phyloP scores from a whole-genome alignment of 2,329 filamentous ascomycete genomes.

The Dactylellina sp. region DNA sequence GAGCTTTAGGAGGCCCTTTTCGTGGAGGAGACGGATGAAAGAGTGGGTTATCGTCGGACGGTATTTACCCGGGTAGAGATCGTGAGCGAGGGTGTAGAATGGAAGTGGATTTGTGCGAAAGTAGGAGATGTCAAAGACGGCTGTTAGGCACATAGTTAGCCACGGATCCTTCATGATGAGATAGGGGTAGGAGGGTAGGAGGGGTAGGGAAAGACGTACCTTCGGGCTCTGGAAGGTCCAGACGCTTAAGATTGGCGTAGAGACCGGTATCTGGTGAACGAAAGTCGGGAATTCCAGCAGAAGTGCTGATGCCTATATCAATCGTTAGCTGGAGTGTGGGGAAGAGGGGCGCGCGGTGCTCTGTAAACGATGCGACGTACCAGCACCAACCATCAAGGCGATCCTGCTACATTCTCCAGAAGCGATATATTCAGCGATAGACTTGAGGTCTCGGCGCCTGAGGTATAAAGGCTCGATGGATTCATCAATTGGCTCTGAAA shows the following conservation, averaged over 20 bases:
- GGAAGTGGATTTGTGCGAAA: slow-evolving; percentile 86
- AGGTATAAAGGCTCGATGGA: slow-evolving; percentile 74
- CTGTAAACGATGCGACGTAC: slow-evolving; percentile 17
- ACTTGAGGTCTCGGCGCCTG: slow-evolving; percentile 75
- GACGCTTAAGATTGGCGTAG: slow-evolving; percentile 87
- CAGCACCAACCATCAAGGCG: slow-evolving; percentile 76
- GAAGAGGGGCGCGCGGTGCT: slow-evolving; percentile 12
- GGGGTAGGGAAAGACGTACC: slow-evolving; percentile 36
- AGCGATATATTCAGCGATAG: slow-evolving; percentile 83
- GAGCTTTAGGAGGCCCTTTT: slow-evolving; percentile 82
- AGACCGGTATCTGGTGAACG: slow-evolving; percentile 91
- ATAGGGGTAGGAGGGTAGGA: slow-evolving; percentile 1
- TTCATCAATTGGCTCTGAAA: slow-evolving; percentile 67
- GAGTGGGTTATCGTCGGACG: slow-evolving; percentile 88
- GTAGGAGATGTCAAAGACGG: slow-evolving; percentile 92
- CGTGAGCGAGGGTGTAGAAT: slow-evolving; percentile 91
- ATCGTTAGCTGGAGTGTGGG: slow-evolving; percentile 72
- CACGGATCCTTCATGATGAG: neutral
- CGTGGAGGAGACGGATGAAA: slow-evolving; percentile 84
- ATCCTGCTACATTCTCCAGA: slow-evolving; percentile 76
- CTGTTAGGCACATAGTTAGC: slow-evolving; percentile 62
- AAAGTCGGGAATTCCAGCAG: slow-evolving; percentile 86
- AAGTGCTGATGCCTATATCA: slow-evolving; percentile 65
- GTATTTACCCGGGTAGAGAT: slow-evolving; percentile 91
- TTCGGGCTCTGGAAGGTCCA: slow-evolving; percentile 82